Evolutionary conservation across 805 yeast species (phyloP), one percentile per base, ranked within the genome.

Genomic region (Phaffomyces thermotolerans): DNA sequence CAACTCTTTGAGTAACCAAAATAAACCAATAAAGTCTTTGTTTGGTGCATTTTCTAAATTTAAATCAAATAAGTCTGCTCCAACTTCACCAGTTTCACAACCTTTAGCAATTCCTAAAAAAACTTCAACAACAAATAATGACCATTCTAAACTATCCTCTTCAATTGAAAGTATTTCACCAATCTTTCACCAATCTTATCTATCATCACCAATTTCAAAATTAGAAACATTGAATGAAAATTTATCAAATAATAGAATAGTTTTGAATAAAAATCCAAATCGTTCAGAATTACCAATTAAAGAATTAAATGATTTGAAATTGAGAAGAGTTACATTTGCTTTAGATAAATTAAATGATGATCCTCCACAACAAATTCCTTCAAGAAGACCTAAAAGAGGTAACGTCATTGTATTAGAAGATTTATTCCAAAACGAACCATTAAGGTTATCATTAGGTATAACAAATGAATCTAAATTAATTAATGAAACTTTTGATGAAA

Each of bases 291-390:
- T 63, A 18, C 71, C 69, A 9, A 56, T 66, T 24, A 53, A 48
- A 25, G 52, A 52, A 22, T 49, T 59, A 6, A 43, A 50, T n/a
- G 57, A 57, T 7, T 50, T 68, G 1, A 58, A 57, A 18, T 65
- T 85, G 58, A 72, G 76, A 50, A 68, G 90, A 48, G 95, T 88
- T 5, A 73, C 79, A 0, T 90, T 90, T 62, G 88, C 93, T 0
- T 71, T 87, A 5, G 84, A 84, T 40, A 78, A 81, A 41, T 75
- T 88, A 48, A 72, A 71, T 0, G 71, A 69, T 48, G 96, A 90
- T 61, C 97, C 97, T 2, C 95, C 96, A 1, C 97, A 90, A 57
- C 96, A 89, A 59, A 84, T 90, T 48, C 97, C 97, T 2, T 84
- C 95, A 2, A 68, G 95, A 56, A 74, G 72, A 47, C 96, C 97